Percentiles rank a stretch among this genome's conserved stretches.
phyloP scores from a whole-genome alignment of 441 rosid genomes.

The Gossypium davidsonii region DNA sequence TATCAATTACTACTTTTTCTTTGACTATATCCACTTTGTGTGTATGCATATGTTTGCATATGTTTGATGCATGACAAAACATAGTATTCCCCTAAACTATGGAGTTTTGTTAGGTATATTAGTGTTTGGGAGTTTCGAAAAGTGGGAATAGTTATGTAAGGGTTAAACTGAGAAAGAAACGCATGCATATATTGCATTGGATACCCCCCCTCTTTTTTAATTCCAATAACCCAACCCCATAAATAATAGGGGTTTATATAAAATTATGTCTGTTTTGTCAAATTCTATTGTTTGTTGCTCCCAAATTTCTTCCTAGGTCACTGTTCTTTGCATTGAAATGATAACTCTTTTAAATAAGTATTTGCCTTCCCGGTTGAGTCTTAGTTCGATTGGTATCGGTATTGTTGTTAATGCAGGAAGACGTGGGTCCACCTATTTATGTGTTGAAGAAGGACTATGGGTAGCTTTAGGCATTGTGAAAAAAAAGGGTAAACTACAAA shows the following conservation, averaged over 20 bases:
- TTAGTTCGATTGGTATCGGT: no score
- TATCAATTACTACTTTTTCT: no score
- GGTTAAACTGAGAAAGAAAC: not conserved
- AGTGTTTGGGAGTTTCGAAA: not conserved
- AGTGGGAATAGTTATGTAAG: no score
- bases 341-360: no score
- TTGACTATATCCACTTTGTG: no score
- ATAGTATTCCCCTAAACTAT: not conserved
- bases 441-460: no score
- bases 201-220: not conserved
- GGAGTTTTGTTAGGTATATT: not conserved
- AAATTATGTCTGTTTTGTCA: not conserved
- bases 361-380: no score
- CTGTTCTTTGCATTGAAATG: not conserved
- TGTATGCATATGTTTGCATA: not conserved
- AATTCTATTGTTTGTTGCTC: not conserved
- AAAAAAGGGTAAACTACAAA: no score
- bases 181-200: not conserved
- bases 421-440: no score
- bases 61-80: not conserved
- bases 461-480: no score
- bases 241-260: not conserved
- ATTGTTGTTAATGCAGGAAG: accelerated
- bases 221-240: not conserved
- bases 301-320: not conserved